Evolutionary conservation across 306 rosid species (phyloP).

Genomic region (Gastrolobium villosum): DNA sequence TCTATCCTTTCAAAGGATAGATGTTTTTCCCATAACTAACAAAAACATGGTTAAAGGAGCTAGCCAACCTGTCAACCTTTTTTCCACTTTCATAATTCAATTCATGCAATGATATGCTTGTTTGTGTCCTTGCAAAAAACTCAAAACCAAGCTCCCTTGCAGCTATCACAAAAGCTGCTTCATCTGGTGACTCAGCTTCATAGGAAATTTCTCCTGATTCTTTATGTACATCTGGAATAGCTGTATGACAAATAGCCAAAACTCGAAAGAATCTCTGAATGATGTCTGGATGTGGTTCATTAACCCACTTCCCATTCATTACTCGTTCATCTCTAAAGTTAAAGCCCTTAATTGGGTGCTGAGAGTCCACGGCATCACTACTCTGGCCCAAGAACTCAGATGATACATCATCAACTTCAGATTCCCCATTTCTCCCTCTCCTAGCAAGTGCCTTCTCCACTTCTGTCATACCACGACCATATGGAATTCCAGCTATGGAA

Average conservation of each 20-base stretch:
- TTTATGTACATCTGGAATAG: constrained; percentile 68
- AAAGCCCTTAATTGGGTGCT: constrained; percentile 69
- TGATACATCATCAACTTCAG: constrained; percentile 52
- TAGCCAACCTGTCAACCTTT: constrained; percentile 88
- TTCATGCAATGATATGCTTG: constrained; percentile 74
- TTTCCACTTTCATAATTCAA: constrained; percentile 61
- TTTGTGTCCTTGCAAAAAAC: constrained; percentile 72
- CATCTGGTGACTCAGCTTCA: constrained; percentile 95
- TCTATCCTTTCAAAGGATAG: too few species aligned
- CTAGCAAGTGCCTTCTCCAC: constrained; percentile 76
- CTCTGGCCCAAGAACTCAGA: constrained; percentile 41
- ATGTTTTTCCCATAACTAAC: too few species aligned
- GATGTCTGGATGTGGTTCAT: constrained; percentile 70
- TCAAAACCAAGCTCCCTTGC: constrained; percentile 91
- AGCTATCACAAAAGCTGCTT: constrained; percentile 94
- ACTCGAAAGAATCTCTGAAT: constrained; percentile 76
- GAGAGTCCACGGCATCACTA: constrained; percentile 45
- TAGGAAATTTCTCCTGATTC: constrained; percentile 68
- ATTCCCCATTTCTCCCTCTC: constrained; percentile 51
- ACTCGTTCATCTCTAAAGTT: constrained; percentile 83
- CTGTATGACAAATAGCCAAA: constrained; percentile 87
- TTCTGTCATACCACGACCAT: constrained; percentile 85
- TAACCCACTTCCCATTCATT: constrained; percentile 77
- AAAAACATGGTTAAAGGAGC: constrained; percentile 53
- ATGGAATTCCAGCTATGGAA: constrained; percentile 75